phyloP scores from a whole-genome alignment of 2,329 filamentous ascomycete species.

The Fusarium sp. region DNA sequence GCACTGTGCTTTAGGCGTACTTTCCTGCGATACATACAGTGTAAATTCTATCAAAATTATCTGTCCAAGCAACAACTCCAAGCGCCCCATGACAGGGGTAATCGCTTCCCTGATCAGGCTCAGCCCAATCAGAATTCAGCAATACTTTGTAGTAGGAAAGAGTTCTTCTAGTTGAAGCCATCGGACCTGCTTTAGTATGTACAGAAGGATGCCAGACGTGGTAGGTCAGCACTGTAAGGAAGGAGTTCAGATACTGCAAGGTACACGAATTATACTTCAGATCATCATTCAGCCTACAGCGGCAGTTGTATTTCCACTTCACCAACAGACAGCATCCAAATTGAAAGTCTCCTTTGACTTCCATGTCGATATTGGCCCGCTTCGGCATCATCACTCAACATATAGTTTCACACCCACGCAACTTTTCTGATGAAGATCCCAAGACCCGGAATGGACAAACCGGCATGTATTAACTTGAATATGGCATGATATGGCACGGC shows the following conservation, averaged over 20 bases:
- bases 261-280: conserved; percentile 21
- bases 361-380: conserved; percentile 7
- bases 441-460: conserved; percentile 23
- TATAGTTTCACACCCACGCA: conserved; percentile 27
- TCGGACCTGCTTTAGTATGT: conserved; percentile 34
- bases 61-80: conserved; percentile 16
- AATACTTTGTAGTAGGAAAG: conserved; percentile 30
- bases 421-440: conserved; percentile 12
- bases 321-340: conserved; percentile 10
- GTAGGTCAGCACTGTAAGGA: conserved; percentile 24
- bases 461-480: conserved; percentile 20
- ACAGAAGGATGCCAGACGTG: conserved; percentile 21
- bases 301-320: conserved; percentile 29
- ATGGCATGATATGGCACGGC: conserved; percentile 35
- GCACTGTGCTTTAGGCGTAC: conserved; percentile 26
- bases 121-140: conserved; percentile 20
- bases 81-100: conserved; percentile 32
- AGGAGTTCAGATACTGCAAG: conserved; percentile 27
- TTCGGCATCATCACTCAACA: conserved; percentile 18
- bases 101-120: conserved; percentile 8
- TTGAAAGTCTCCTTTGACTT: conserved; percentile 8
- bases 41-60: not conserved
- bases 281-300: conserved; percentile 9
- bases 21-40: conserved; percentile 17
- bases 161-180: conserved; percentile 23